These are phyloP conservation scores for Cardamine occulta DNA, from an alignment of 345 rosid species.

Conservation along the genomic window DNA sequence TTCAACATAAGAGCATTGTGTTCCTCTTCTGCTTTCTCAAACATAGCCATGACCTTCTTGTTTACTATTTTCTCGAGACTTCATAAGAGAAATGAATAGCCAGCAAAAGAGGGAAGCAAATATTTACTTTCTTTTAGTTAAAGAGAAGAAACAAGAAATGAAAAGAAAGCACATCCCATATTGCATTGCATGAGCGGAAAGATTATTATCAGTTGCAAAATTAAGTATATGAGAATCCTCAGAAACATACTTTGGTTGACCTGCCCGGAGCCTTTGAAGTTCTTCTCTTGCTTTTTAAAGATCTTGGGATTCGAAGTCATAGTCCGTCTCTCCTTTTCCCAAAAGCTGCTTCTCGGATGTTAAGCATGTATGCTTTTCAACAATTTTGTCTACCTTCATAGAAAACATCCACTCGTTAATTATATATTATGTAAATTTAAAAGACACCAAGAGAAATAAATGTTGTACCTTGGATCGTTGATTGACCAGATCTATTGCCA, in stretches of 20 bases:
- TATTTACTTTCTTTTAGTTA: neutral
- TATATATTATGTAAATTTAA: neutral
- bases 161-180: neutral
- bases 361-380: slow-evolving; percentile 94
- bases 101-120: neutral
- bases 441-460: neutral
- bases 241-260: slow-evolving; percentile 69
- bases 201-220: slow-evolving; percentile 2
- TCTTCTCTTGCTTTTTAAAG: slow-evolving; percentile 76
- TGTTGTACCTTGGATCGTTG: too few relatives aligned
- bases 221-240: slow-evolving; percentile 9
- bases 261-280: slow-evolving; percentile 76
- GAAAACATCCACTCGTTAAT: slow-evolving; percentile 50
- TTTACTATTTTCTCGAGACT: slow-evolving; percentile 96
- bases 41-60: slow-evolving; percentile 97
- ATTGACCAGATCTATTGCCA: too few relatives aligned
- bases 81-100: slow-evolving; percentile 25
- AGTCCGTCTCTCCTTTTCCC: slow-evolving; percentile 90
- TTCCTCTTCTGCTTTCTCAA: slow-evolving; percentile 98
- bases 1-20: too few relatives aligned
- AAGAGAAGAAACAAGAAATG: slow-evolving; percentile 3
- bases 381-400: slow-evolving; percentile 69
- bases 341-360: slow-evolving; percentile 81
- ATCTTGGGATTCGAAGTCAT: slow-evolving; percentile 76
- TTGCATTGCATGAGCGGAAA: neutral